phyloP scores from a whole-genome alignment of 495 filamentous ascomycete species.

The Schizothecium vesticola region DNA sequence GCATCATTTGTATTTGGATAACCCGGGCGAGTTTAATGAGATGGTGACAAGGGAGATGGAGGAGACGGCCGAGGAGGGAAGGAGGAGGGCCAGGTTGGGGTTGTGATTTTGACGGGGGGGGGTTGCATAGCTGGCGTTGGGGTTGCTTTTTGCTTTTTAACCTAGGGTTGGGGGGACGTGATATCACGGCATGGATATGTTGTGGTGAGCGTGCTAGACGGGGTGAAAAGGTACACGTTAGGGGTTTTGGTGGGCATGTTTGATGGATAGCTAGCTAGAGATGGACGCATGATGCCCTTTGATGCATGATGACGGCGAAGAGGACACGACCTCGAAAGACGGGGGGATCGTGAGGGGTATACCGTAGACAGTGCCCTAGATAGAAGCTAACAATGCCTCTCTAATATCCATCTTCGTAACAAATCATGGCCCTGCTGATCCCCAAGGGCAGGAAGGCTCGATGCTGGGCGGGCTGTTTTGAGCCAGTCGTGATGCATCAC shows the following conservation, averaged over 20 bases:
- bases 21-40: conserved; percentile 82
- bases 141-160: neutral
- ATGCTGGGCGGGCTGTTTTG: neutral
- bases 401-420: neutral
- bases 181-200: neutral
- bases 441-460: neutral
- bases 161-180: neutral
- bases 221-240: neutral
- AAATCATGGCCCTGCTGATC: neutral
- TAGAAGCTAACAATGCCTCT: neutral
- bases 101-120: neutral
- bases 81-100: conserved; percentile 1
- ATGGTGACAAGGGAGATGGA: conserved; percentile 72
- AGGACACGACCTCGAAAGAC: neutral
- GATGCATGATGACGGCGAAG: neutral
- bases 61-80: conserved; percentile 43
- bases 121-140: conserved; percentile 1
- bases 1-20: conserved; percentile 91
- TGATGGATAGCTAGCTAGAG: neutral
- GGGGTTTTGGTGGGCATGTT: neutral
- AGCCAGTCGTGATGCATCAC: neutral
- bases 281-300: neutral
- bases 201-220: neutral
- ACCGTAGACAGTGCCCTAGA: neutral
- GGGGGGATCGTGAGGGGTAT: neutral